Evolutionary conservation across 2,329 filamentous ascomycete genomes (phyloP).

Genomic region (Dactylellina sp.): DNA sequence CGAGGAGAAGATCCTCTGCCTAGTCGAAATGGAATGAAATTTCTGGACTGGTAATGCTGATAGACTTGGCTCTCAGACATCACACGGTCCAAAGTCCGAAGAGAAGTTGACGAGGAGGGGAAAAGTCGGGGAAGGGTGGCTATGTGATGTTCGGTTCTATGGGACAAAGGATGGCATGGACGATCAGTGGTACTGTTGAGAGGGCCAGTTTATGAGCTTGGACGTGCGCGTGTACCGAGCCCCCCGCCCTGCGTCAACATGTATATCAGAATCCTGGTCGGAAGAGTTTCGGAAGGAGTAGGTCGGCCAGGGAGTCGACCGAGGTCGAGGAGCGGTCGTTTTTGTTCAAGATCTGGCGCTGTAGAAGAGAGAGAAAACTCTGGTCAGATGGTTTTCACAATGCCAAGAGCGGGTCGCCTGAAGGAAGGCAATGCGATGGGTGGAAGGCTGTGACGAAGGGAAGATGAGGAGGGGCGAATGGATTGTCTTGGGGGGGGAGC

Average conservation of each 20-base stretch:
- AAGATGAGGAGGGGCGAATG: background rate
- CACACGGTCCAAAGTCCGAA: constrained; percentile 34
- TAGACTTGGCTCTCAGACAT: constrained; percentile 57
- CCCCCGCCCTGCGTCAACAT: constrained; percentile 46
- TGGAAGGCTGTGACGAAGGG: no score
- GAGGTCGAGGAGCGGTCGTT: constrained; percentile 3
- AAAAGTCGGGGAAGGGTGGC: constrained; percentile 27
- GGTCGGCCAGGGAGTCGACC: background rate
- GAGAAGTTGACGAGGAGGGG: background rate
- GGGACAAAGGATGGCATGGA: background rate
- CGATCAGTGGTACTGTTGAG: constrained; percentile 6
- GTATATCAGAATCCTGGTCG: constrained; percentile 14
- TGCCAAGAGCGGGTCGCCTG: background rate
- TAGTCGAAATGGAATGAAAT: constrained; percentile 53
- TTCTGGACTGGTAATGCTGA: constrained; percentile 57
- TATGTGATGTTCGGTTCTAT: constrained; percentile 38
- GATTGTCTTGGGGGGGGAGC: background rate
- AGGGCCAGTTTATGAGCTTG: background rate
- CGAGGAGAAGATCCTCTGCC: constrained; percentile 57
- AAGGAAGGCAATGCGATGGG: background rate
- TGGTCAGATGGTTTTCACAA: background rate
- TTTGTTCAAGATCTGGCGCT: background rate
- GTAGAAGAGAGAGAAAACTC: background rate
- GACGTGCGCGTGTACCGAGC: constrained; percentile 36
- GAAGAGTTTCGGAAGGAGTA: constrained; percentile 1